phyloP scores from a whole-genome alignment of 1,139 yeast species.

The Candida labiduridarum region DNA sequence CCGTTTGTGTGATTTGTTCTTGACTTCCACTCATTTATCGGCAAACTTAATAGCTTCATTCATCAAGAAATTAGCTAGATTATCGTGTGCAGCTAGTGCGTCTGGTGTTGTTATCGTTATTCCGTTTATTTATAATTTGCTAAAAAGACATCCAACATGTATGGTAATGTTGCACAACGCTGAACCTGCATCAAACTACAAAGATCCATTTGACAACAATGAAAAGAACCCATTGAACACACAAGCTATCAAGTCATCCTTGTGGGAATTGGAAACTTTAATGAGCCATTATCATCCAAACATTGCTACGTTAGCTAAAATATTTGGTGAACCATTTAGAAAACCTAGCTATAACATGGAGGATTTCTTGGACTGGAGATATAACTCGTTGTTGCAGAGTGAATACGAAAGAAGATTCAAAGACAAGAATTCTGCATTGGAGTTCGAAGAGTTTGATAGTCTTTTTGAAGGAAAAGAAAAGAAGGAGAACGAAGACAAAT shows the following conservation, averaged over 20 bases:
- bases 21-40: slow-evolving; percentile 86
- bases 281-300: slow-evolving; percentile 95
- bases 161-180: slow-evolving; percentile 80
- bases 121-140: slow-evolving; percentile 88
- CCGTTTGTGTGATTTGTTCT: slow-evolving; percentile 81
- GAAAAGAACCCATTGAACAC: slow-evolving; percentile 79
- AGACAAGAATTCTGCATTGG: slow-evolving; percentile 77
- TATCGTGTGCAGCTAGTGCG: slow-evolving; percentile 81
- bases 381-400: slow-evolving; percentile 69
- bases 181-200: slow-evolving; percentile 27
- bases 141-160: slow-evolving; percentile 91
- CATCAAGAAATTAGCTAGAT: slow-evolving; percentile 76
- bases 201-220: slow-evolving; percentile 66
- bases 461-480: slow-evolving; percentile 30
- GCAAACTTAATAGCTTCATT: slow-evolving; percentile 85
- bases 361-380: slow-evolving; percentile 92
- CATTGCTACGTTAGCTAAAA: slow-evolving; percentile 87
- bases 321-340: slow-evolving; percentile 85
- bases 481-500: slow-evolving; percentile 4
- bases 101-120: slow-evolving; percentile 84
- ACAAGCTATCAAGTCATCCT: slow-evolving; percentile 77
- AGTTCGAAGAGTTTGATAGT: slow-evolving; percentile 62
- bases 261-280: slow-evolving; percentile 88
- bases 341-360: slow-evolving; percentile 87
- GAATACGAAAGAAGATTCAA: slow-evolving; percentile 73